Evolutionary conservation across 495 filamentous ascomycete genomes (phyloP), one percentile per base, ranked within the genome.

Genomic region (Aspergillus homomorphus): DNA sequence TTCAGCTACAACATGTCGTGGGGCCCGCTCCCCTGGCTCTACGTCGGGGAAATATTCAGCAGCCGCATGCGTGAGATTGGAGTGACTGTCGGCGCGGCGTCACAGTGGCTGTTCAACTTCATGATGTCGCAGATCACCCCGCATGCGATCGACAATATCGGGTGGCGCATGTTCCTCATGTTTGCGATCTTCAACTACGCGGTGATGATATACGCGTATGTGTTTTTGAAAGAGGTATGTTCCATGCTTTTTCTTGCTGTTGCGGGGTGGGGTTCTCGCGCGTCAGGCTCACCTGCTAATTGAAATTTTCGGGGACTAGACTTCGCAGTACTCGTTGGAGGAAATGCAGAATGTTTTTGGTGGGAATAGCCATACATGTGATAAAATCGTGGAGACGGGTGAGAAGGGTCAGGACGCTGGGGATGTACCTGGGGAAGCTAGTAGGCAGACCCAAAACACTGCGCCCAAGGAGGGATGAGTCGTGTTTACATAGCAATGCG

Each of bases 71-170:
- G 77, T 5, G 74, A 80, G 53, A 67, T 74, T 20, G 78, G 76
- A 15, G 72, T 81, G 18, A 74, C 71, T 7, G 66, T 79, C 20
- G 76, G 73, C 0, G 76, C 77, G 0, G 74, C 81, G 0, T 80
- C 80, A 0, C 79, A 82, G 59, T 84, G 80, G 80, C 62, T 83
- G 14, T 82, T 83, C 68, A 82, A 82, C 57, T 84, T 83, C 53
- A 73, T 74, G 45, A 76, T 82, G 70, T 78, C 76, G 3, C 74
- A 81, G 53, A 73, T 82, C 38, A 83, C 77, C 12, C 81, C 82
- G 3, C 72, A 76, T 53, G 77, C 80, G 10, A 70, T 82, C 38
- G 73, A 69, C 14, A 77, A 80, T 46, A 81, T 83, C 43, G 72
- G 74, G 3, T 83, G 76, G 76, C 59, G 72, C 19, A 80, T 78